A percentile compares a stretch with the other conserved stretches of the same genome.
phyloP scores from a whole-genome alignment of 1,139 yeast genomes.

The Petasospora rhodanensis region DNA sequence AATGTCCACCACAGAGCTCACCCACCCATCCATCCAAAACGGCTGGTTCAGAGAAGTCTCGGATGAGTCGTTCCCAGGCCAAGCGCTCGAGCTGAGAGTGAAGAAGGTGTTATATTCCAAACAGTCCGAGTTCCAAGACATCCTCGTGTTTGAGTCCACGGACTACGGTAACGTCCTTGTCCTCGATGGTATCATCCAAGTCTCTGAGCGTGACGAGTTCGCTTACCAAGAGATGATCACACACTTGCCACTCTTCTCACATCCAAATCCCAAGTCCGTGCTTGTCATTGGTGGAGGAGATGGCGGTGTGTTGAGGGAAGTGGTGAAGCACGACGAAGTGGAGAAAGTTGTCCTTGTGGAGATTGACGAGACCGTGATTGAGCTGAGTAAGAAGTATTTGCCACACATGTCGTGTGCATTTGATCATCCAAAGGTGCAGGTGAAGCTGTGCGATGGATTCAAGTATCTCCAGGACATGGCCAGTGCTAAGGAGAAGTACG shows the following conservation, averaged over 20 bases:
- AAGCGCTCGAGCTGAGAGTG: slow-evolving; percentile 83
- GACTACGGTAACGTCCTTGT: slow-evolving; percentile 83
- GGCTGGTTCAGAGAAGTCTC: slow-evolving; percentile 94
- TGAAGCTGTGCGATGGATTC: slow-evolving; percentile 86
- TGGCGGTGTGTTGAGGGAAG: slow-evolving; percentile 86
- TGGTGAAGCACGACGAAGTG: slow-evolving; percentile 70
- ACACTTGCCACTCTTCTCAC: slow-evolving; percentile 73
- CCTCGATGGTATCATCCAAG: slow-evolving; percentile 82
- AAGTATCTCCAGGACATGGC: slow-evolving; percentile 52
- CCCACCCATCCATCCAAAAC: slow-evolving; percentile 36
- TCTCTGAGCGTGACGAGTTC: slow-evolving; percentile 85
- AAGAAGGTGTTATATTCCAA: slow-evolving; percentile 71
- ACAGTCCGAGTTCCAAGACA: slow-evolving; percentile 74
- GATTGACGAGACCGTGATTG: slow-evolving; percentile 83
- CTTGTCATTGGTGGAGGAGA: slow-evolving; percentile 93
- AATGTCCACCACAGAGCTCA: slow-evolving; percentile 6
- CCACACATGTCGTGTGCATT: slow-evolving; percentile 78
- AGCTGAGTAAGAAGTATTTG: slow-evolving; percentile 66
- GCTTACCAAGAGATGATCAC: slow-evolving; percentile 89
- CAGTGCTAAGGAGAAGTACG: slow-evolving; percentile 45
- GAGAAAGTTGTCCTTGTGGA: slow-evolving; percentile 79
- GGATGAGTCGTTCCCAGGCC: slow-evolving; percentile 93
- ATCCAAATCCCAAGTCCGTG: slow-evolving; percentile 67
- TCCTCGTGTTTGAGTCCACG: slow-evolving; percentile 64
- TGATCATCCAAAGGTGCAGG: slow-evolving; percentile 65